Conservation (phyloP, 768 basidiomycete genomes). For the Mycena vitilis region DNA sequence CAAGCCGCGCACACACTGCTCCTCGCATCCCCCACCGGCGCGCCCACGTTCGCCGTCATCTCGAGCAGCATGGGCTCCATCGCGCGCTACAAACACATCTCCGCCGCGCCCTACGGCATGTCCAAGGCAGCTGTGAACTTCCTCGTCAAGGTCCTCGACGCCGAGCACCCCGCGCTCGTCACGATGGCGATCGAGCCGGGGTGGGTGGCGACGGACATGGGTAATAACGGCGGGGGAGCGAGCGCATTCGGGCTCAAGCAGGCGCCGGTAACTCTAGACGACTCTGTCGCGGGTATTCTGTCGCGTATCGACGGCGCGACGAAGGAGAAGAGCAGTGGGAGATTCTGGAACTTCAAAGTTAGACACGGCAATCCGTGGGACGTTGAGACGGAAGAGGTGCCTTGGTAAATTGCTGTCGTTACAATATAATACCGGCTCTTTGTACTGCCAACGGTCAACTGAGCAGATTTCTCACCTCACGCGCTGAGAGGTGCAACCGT, state of each 20-base stretch:
- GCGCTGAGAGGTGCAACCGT: too few relatives aligned
- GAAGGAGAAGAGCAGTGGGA: constrained; percentile 11
- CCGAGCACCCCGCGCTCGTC: constrained; percentile 1
- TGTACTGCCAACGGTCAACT: too few relatives aligned
- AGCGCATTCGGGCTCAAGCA: neutral
- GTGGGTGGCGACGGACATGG: constrained; percentile 21
- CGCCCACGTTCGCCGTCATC: constrained; percentile 5
- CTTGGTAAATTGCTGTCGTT: neutral
- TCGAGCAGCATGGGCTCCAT: neutral
- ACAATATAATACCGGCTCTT: too few relatives aligned
- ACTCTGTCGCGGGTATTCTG: neutral
- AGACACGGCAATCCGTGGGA: neutral
- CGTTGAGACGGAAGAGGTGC: constrained; percentile 1
- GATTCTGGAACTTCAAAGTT: constrained; percentile 16
- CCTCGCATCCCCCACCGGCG: constrained; percentile 1
- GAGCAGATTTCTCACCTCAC: too few relatives aligned
- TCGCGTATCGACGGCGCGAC: constrained; percentile 17
- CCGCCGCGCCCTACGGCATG: constrained; percentile 6
- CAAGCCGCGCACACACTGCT: neutral
- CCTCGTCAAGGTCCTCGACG: constrained; percentile 10
- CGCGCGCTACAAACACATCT: neutral
- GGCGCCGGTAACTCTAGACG: constrained; percentile 2
- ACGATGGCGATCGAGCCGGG: constrained; percentile 8
- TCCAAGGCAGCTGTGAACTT: constrained; percentile 24
- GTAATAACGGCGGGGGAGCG: neutral